Conservation (phyloP, 257 asterid species). For the Lavandula angustifolia region DNA sequence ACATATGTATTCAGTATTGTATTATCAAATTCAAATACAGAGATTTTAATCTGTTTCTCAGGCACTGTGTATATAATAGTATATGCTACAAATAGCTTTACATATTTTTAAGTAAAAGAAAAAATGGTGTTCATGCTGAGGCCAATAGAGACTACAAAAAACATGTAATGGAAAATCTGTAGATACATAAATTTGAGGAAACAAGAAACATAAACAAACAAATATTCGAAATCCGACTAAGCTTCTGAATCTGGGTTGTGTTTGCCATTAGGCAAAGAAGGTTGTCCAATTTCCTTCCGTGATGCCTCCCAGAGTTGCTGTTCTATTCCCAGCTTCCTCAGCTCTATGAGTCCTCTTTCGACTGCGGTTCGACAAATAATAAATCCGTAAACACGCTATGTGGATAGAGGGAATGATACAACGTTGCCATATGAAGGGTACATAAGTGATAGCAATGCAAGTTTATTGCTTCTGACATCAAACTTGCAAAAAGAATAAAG, state of each 20-base stretch:
- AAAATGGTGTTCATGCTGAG: constrained; percentile 28
- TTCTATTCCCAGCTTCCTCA: constrained; percentile 70
- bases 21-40: constrained; percentile 26
- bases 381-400: background rate
- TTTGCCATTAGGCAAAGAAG: constrained; percentile 45
- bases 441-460: background rate
- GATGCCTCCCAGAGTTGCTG: constrained; percentile 76
- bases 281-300: constrained; percentile 59
- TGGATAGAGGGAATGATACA: background rate
- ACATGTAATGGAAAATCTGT: constrained; percentile 33
- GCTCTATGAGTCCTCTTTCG: constrained; percentile 68
- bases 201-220: constrained; percentile 4
- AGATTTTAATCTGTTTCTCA: constrained; percentile 20
- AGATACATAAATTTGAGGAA: constrained; percentile 26
- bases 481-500: background rate
- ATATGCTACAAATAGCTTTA: constrained; percentile 40
- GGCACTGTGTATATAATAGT: constrained; percentile 6
- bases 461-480: background rate
- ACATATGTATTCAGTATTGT: no score
- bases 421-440: background rate
- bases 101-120: constrained; percentile 35
- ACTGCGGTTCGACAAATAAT: constrained; percentile 37
- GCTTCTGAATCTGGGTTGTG: constrained; percentile 42
- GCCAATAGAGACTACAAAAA: constrained; percentile 25
- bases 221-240: constrained; percentile 18